phyloP scores from a whole-genome alignment of 352 stramenopile genomes.

The Phytophthora parvispora region DNA sequence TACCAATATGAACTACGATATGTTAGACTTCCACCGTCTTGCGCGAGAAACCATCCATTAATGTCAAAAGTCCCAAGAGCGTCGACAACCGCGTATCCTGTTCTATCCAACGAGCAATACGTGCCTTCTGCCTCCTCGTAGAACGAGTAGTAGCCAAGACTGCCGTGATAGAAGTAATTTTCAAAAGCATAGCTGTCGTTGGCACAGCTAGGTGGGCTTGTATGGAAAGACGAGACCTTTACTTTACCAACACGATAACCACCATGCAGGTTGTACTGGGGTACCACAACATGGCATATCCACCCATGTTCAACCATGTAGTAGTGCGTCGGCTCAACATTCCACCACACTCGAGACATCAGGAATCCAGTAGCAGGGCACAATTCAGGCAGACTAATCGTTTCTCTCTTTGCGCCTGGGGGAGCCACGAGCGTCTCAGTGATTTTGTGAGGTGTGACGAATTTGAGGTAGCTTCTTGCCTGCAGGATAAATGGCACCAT shows the following conservation, averaged over 20 bases:
- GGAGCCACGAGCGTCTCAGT: background rate
- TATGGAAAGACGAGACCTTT: background rate
- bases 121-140: constrained; percentile 18
- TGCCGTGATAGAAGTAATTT: constrained; percentile 18
- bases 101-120: constrained; percentile 17
- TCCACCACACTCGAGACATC: constrained; percentile 30
- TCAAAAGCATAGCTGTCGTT: constrained; percentile 14
- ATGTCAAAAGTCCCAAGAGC: constrained; percentile 16
- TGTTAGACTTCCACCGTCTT: background rate
- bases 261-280: constrained; percentile 23
- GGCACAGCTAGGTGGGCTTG: background rate
- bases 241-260: constrained; percentile 5
- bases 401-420: background rate
- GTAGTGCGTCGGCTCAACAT: constrained; percentile 24
- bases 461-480: constrained; percentile 16
- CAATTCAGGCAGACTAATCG: constrained; percentile 1
- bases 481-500: constrained; percentile 21
- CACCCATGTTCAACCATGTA: background rate
- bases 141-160: constrained; percentile 21
- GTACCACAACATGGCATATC: constrained; percentile 23
- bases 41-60: constrained; percentile 6
- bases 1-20: constrained; percentile 24
- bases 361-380: constrained; percentile 13
- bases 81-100: constrained; percentile 12
- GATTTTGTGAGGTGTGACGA: constrained; percentile 18